Evolutionary conservation across 2,329 filamentous ascomycete species (phyloP).

Genomic region (Epichloe festucae): DNA sequence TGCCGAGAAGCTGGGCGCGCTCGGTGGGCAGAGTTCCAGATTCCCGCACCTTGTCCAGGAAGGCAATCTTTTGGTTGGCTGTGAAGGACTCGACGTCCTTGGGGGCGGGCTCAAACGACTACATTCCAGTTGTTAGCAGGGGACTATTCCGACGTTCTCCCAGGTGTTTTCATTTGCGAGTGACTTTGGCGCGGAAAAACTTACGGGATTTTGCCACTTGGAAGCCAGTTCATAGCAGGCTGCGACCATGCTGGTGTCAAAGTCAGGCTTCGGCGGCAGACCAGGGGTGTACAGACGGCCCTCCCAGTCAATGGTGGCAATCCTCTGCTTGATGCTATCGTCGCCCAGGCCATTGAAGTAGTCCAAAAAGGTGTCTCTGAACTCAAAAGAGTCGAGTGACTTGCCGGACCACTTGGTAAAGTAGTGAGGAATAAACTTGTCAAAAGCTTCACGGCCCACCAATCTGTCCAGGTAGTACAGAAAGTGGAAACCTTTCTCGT

Average conservation of each 20-base stretch:
- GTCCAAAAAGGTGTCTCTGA: constrained; percentile 78
- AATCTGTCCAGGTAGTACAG: constrained; percentile 82
- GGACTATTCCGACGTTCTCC: not conserved
- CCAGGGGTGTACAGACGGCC: constrained; percentile 80
- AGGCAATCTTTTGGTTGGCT: constrained; percentile 83
- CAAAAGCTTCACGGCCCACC: constrained; percentile 74
- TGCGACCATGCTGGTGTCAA: constrained; percentile 79
- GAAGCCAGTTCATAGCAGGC: constrained; percentile 70
- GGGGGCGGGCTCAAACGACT: constrained; percentile 49
- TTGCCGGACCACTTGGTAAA: constrained; percentile 75
- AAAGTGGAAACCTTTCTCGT: constrained; percentile 95
- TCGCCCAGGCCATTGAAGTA: constrained; percentile 65
- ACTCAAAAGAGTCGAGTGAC: constrained; percentile 87
- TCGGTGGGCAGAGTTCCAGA: constrained; percentile 47
- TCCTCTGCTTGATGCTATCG: constrained; percentile 46
- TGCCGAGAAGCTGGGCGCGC: constrained; percentile 59
- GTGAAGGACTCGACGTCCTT: constrained; percentile 63
- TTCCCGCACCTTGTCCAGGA: constrained; percentile 67
- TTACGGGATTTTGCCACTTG: constrained; percentile 59
- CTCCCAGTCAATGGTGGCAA: constrained; percentile 76
- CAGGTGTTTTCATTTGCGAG: not conserved
- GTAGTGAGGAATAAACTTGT: constrained; percentile 92
- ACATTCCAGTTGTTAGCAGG: constrained; percentile 13
- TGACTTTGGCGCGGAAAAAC: constrained; percentile 18
- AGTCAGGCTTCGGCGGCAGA: constrained; percentile 77